Evolutionary conservation across 164 flowering plant genomes (phyloP).

Genomic region (Malania oleifera): DNA sequence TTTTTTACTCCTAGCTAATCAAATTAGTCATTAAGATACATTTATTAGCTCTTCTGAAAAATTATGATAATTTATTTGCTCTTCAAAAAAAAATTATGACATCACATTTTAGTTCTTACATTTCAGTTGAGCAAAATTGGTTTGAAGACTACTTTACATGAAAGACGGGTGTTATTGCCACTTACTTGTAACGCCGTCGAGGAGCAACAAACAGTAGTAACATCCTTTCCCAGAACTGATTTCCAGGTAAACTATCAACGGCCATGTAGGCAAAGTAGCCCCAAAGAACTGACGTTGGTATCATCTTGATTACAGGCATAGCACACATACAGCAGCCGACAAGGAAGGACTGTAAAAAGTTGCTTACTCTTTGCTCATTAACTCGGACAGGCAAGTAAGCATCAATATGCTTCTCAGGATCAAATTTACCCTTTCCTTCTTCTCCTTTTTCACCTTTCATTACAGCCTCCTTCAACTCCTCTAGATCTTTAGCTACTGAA

Average conservation of each 20-base stretch:
- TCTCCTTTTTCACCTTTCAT: conserved; percentile 30
- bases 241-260: conserved; percentile 79
- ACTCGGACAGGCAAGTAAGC: conserved; percentile 70
- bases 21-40: no score
- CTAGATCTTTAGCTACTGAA: conserved; percentile 34
- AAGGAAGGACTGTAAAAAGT: conserved; percentile 59
- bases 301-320: conserved; percentile 46
- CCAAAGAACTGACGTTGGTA: conserved; percentile 67
- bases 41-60: no score
- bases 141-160: no score
- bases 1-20: no score
- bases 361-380: conserved; percentile 74
- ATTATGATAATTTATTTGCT: no score
- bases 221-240: conserved; percentile 77
- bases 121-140: no score
- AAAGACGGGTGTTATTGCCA: background rate
- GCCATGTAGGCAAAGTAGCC: conserved; percentile 85
- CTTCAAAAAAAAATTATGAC: no score
- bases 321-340: conserved; percentile 41
- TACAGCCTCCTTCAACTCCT: conserved; percentile 49
- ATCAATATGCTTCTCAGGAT: conserved; percentile 69
- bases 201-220: conserved; percentile 59
- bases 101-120: no score
- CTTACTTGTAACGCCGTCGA: conserved; percentile 57
- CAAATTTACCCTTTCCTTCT: conserved; percentile 27